These are phyloP conservation scores for Rhododendron henanense DNA, from an alignment of 148 eudicot species.

Conservation along the genomic window DNA sequence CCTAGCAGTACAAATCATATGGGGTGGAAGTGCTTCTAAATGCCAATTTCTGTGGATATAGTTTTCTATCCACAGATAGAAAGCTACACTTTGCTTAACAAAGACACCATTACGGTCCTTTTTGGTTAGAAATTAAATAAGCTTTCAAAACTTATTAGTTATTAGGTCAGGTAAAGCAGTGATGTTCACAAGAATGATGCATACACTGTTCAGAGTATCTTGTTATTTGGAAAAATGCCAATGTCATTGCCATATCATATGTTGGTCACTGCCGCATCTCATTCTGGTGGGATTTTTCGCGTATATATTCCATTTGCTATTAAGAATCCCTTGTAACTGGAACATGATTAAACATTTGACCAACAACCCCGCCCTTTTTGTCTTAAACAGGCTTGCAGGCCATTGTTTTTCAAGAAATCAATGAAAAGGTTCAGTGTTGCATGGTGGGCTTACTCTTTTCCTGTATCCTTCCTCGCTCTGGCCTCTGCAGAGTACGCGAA, in stretches of 20 bases:
- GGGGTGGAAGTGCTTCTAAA: neutral
- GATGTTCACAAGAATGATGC: neutral
- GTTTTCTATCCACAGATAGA: neutral
- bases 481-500: constrained; percentile 35
- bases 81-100: neutral
- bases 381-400: constrained; percentile 54
- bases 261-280: neutral
- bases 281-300: neutral
- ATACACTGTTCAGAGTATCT: neutral
- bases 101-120: neutral
- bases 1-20: neutral
- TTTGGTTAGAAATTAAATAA: no score
- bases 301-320: neutral
- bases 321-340: neutral
- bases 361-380: neutral
- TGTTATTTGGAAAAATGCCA: neutral
- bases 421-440: constrained; percentile 40
- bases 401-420: constrained; percentile 47
- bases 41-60: neutral
- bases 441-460: constrained; percentile 79
- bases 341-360: neutral
- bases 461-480: constrained; percentile 37
- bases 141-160: neutral
- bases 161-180: neutral
- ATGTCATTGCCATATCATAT: no score